phyloP scores from a whole-genome alignment of 441 rosid genomes.

The Flueggea neowawraea region DNA sequence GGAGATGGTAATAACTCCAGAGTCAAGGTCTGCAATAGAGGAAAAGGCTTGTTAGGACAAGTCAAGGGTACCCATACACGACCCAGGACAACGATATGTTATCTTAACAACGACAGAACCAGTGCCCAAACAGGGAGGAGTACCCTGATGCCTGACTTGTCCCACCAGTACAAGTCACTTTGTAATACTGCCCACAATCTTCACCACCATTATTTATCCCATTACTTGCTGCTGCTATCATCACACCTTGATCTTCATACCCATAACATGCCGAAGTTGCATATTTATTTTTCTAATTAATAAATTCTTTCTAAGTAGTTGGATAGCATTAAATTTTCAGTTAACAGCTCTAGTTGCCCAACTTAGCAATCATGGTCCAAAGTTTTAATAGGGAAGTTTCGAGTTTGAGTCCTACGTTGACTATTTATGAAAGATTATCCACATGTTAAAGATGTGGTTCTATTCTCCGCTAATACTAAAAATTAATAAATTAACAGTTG shows the following conservation, averaged over 20 bases:
- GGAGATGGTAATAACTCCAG: constrained; percentile 17
- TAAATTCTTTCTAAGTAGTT: no score
- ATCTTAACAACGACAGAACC: constrained; percentile 3
- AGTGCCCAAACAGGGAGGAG: constrained; percentile 2
- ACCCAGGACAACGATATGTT: constrained; percentile 1
- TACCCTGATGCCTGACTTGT: constrained; percentile 2
- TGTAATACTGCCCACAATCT: constrained; percentile 6
- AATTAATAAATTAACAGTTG: no score
- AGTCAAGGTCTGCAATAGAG: constrained; percentile 39
- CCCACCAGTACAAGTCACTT: constrained; percentile 7
- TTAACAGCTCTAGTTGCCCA: no score
- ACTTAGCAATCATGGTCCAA: no score
- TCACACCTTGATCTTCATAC: constrained; percentile 12
- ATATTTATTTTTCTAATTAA: no score
- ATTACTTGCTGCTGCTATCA: constrained; percentile 19
- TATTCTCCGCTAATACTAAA: no score
- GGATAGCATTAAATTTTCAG: no score
- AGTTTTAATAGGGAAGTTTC: no score
- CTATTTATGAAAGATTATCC: no score
- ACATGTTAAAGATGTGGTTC: no score
- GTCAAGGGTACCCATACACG: constrained; percentile 17
- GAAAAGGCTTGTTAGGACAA: constrained; percentile 24
- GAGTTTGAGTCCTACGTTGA: no score
- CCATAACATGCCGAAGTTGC: constrained; percentile 19
- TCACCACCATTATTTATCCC: constrained; percentile 7